These are phyloP conservation scores for Nemophila menziesii DNA, from an alignment of 257 asterid genomes.

Conservation along the genomic window DNA sequence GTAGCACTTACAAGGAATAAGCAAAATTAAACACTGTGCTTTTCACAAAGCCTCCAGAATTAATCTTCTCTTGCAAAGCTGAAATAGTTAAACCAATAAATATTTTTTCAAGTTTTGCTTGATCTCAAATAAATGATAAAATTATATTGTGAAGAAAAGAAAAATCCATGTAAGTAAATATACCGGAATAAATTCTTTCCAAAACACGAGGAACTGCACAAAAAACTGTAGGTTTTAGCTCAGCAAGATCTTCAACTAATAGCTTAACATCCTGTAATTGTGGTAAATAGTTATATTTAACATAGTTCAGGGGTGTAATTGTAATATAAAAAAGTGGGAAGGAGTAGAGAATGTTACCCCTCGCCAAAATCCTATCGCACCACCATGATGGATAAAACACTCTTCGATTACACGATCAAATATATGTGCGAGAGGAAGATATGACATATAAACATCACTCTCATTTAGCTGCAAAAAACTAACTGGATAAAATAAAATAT, in stretches of 20 bases:
- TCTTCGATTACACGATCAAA: slow-evolving; percentile 93
- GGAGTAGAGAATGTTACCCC: slow-evolving; percentile 49
- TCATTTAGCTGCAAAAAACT: slow-evolving; percentile 38
- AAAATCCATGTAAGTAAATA: too few relatives aligned
- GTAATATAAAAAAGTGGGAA: slow-evolving; percentile 3
- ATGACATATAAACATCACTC: slow-evolving; percentile 75
- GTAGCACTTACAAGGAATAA: slow-evolving; percentile 63
- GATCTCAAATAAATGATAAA: too few relatives aligned
- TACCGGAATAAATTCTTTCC: slow-evolving; percentile 85
- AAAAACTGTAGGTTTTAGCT: slow-evolving; percentile 82
- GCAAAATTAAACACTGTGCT: slow-evolving; percentile 63
- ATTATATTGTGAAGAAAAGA: too few relatives aligned
- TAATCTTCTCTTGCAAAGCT: slow-evolving; percentile 85
- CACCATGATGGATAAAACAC: slow-evolving; percentile 62
- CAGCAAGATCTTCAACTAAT: slow-evolving; percentile 73
- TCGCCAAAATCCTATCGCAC: slow-evolving; percentile 97
- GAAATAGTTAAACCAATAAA: slow-evolving; percentile 9
- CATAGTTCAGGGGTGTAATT: slow-evolving; percentile 3
- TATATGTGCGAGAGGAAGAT: slow-evolving; percentile 95
- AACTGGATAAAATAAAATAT: neutral
- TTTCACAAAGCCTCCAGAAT: slow-evolving; percentile 71
- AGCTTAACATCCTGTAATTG: slow-evolving; percentile 64
- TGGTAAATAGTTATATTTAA: slow-evolving; percentile 1
- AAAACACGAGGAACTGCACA: slow-evolving; percentile 97
- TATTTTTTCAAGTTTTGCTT: neutral